Evolutionary conservation across 1,284 basidiomycete species (phyloP).

Genomic region (Pseudozyma thailandica): DNA sequence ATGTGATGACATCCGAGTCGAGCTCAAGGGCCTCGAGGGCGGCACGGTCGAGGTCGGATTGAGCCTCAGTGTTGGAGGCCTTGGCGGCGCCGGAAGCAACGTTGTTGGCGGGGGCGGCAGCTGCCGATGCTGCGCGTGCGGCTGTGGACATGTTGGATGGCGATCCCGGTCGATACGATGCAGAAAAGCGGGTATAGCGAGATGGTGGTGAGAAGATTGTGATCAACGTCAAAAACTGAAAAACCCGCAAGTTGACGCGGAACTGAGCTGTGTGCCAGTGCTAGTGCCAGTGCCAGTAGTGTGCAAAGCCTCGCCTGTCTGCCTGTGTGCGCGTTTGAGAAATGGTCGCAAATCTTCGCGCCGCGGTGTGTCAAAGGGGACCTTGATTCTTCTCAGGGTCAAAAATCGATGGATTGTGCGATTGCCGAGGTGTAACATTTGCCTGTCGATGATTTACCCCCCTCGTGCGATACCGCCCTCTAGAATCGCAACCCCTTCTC

Average conservation of each 20-base stretch:
- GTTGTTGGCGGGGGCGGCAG: slow-evolving; percentile 12
- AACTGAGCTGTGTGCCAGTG: background rate
- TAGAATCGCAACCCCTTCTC: no score
- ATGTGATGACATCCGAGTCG: slow-evolving; percentile 61
- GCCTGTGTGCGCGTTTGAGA: background rate
- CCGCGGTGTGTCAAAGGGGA: no score
- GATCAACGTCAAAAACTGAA: slow-evolving; percentile 5
- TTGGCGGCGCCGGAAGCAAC: slow-evolving; percentile 21
- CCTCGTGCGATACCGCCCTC: no score
- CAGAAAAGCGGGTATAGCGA: slow-evolving; percentile 5
- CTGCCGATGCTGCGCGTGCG: slow-evolving; percentile 25
- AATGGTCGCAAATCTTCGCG: background rate
- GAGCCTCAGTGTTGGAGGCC: slow-evolving; percentile 21
- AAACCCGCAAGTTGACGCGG: background rate
- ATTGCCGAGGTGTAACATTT: no score
- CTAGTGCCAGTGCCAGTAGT: slow-evolving; percentile 9
- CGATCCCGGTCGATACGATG: slow-evolving; percentile 12
- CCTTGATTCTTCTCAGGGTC: background rate
- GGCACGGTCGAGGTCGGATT: slow-evolving; percentile 49
- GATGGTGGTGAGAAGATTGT: slow-evolving; percentile 9
- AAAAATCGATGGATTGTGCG: no score
- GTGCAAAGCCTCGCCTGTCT: background rate
- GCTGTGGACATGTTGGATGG: slow-evolving; percentile 30
- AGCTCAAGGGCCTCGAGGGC: slow-evolving; percentile 58
- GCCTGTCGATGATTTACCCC: no score